Evolutionary conservation across 257 asterid genomes (phyloP).

Genomic region (Solanum dulcamara): DNA sequence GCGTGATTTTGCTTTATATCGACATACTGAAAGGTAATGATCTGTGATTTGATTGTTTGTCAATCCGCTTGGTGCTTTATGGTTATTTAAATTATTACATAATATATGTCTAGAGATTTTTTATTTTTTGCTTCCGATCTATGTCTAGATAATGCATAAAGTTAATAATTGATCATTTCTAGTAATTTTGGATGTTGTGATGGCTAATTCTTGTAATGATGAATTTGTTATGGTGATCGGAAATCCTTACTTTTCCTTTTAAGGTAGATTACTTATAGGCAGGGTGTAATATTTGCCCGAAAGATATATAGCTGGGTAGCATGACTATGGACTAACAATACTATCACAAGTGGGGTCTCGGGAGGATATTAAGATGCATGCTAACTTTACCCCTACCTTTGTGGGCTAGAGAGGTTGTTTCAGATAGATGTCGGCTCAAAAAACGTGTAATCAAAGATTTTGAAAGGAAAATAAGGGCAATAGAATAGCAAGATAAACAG

Average conservation of each 20-base stretch:
- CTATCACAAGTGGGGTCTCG: neutral
- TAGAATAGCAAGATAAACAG: neutral
- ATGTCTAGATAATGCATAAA: neutral
- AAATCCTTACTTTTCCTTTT: neutral
- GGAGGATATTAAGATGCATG: neutral
- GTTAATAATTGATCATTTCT: neutral
- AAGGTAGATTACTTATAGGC: neutral
- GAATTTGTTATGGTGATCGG: neutral
- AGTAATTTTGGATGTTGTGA: neutral
- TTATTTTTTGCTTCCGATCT: neutral
- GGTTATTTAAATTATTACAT: neutral
- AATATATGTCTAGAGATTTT: no score
- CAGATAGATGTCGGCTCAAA: neutral
- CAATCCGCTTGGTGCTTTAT: neutral
- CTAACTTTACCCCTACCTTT: neutral
- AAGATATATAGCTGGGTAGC: neutral
- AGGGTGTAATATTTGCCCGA: neutral
- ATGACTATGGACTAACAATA: no score
- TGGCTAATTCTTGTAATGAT: neutral
- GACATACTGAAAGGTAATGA: neutral
- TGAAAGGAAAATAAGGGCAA: neutral
- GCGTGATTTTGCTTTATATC: neutral
- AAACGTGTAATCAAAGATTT: neutral
- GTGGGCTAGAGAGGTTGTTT: neutral
- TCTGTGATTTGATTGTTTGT: neutral